Percentiles rank a stretch among this genome's conserved stretches.
These are phyloP conservation scores for Podila horticola DNA, from an alignment of 192 early-diverging fungal genomes.

Conservation along the genomic window DNA sequence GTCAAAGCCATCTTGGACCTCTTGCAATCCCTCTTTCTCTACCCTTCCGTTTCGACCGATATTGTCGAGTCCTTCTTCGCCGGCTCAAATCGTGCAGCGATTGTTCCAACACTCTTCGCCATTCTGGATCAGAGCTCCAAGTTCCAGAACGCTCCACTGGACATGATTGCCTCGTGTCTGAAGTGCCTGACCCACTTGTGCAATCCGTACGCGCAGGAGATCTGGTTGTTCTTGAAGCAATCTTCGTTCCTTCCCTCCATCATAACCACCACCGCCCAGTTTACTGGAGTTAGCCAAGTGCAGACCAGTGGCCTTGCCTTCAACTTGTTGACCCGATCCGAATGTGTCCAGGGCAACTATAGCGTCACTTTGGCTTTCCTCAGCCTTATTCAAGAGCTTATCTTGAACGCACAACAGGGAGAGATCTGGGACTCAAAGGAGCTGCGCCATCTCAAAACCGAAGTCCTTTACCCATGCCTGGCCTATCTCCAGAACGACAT, in stretches of 20 bases:
- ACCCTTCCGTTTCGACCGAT: slow-evolving; percentile 12
- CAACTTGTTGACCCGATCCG: slow-evolving; percentile 21
- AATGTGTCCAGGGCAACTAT: slow-evolving; percentile 46
- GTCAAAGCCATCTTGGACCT: slow-evolving; percentile 42
- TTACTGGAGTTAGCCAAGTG: slow-evolving; percentile 29
- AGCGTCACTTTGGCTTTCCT: slow-evolving; percentile 49
- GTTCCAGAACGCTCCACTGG: slow-evolving; percentile 37
- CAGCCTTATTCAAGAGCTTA: slow-evolving; percentile 30
- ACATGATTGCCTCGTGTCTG: slow-evolving; percentile 43
- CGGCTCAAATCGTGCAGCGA: neutral
- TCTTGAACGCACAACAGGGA: slow-evolving; percentile 29
- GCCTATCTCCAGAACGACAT: slow-evolving; percentile 49
- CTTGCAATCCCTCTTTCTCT: slow-evolving; percentile 11
- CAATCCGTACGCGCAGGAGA: slow-evolving; percentile 25
- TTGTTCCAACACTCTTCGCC: slow-evolving; percentile 37
- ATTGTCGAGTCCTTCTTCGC: slow-evolving; percentile 13
- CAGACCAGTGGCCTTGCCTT: slow-evolving; percentile 37
- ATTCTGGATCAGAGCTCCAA: slow-evolving; percentile 43
- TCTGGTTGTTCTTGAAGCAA: slow-evolving; percentile 39
- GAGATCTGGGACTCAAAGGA: slow-evolving; percentile 44
- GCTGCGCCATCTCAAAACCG: slow-evolving; percentile 31
- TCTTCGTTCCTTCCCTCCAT: slow-evolving; percentile 36
- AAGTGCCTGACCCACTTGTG: slow-evolving; percentile 25
- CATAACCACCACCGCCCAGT: slow-evolving; percentile 40
- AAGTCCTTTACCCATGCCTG: slow-evolving; percentile 48